Base-by-base conservation (phyloP, 441 rosid species). In the Daphne laureola region DNA sequence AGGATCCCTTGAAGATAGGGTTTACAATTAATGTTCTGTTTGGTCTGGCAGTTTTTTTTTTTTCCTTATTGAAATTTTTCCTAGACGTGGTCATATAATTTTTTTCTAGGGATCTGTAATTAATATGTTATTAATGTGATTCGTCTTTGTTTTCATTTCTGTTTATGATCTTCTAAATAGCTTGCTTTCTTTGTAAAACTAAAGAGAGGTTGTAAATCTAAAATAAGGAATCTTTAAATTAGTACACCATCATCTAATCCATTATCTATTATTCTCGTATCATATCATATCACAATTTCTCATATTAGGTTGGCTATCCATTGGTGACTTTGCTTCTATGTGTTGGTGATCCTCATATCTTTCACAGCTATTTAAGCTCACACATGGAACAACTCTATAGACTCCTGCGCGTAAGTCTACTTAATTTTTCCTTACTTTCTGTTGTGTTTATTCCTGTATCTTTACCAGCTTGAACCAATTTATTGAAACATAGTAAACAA, bases 381-480 rank as follows among this genome's bases (percentile, higher is more conserved):
- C 96, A 87, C 70, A 87, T 90, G 98, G 98, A 90, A 68, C 98
- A 87, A 68, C 81, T 90, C 58, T 90, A 90, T 82, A 90, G 87
- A 76, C 85, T 81, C 68, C 83, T 90, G 65, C 81, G 86, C 67
- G 98, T 90, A 73, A 79, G 91, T 79, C 59, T 17, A 14, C 42
- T 14, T 11, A 8, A 31, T 54, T 46, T 9, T 7, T 7, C 9
- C 38, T 31, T 31, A 31, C 38, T 31, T 31, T 51, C 16, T 38
- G 58, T 57, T 57, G 18, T 55, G 16, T n/a, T 17, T 41, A 25
- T 31, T 13, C 18, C 35, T 35, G 58, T 16, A 53, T 14, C n/a
- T 47, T 46, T 46, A 36, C 14, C n/a, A 46, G 53, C 17, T 18
- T 55, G 43, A 26, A 31, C 58, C 35, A 46, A 51, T 21, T 12